Evolutionary conservation across 306 rosid genomes (phyloP), one percentile per base, ranked within the genome.

Genomic region (Albizia julibrissin): DNA sequence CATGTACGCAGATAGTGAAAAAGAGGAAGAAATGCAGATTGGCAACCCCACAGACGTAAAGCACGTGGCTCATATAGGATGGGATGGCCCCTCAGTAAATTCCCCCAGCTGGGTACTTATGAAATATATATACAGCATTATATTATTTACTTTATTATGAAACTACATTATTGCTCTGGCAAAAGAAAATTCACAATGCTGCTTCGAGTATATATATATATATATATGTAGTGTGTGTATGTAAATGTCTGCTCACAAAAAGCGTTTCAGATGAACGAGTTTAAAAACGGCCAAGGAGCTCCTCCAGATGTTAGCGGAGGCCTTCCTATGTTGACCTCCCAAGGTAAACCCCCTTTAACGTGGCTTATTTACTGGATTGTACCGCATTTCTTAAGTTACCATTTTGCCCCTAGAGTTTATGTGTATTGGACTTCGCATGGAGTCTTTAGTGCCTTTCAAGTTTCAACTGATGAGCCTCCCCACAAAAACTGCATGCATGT

Each of bases 1-100:
- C 8, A 37, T 37, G 37, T 6, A 2, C 43, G 88, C 90, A 96
- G 97, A 96, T 7, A 84, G 74, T 78, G 95, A 93, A 26, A 90
- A 92, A 80, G 94, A 91, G 39, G 82, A 74, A 84, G 98, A 91
- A 43, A 91, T 96, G 88, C 72, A 96, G 87, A 96, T 96, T 37
- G 97, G 99, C 40, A 27, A 16, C 52, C 99, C 99, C 65, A 96
- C 99, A 31, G 97, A 96, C 83, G 99, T 96, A 69, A 96, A 90
- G 88, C 99, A 96, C 89, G 97, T 93, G 72, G 98, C 97, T 40
- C 97, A 96, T 66, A 90, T 96, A 19, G 99, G 99, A 72, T 89
- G 87, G 89, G 97, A 93, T 75, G 97, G 97, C 77, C 94, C 92
- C 6, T 79, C 94, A n/a, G 97, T 91, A 42, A 91, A 77, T 87